phyloP scores from a whole-genome alignment of 495 filamentous ascomycete genomes.

The Pseudotulostoma volvatum region DNA sequence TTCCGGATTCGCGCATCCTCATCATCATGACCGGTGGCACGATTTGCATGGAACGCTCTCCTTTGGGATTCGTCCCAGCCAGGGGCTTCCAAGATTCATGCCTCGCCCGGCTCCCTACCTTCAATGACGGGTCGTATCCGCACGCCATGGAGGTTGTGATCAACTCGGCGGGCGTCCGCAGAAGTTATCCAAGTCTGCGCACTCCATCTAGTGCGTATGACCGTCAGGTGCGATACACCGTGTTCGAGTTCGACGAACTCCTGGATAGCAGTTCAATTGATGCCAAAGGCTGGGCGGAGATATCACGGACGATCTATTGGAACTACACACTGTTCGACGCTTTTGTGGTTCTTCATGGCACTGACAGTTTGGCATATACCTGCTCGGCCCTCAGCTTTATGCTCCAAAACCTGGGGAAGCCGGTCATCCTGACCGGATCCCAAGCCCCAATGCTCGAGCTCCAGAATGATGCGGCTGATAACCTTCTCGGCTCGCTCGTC shows the following conservation, averaged over 20 bases:
- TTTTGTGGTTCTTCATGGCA: slow-evolving; percentile 94
- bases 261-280: slow-evolving; percentile 90
- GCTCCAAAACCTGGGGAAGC: slow-evolving; percentile 81
- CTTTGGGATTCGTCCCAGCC: slow-evolving; percentile 51
- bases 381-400: slow-evolving; percentile 89
- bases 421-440: slow-evolving; percentile 78
- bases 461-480: slow-evolving; percentile 92
- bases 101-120: slow-evolving; percentile 67
- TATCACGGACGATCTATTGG: slow-evolving; percentile 47
- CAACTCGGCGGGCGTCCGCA: slow-evolving; percentile 27
- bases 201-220: slow-evolving; percentile 73
- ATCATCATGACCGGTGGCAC: slow-evolving; percentile 93
- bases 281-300: slow-evolving; percentile 76
- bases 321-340: slow-evolving; percentile 90
- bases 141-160: slow-evolving; percentile 36
- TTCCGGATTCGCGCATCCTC: slow-evolving; percentile 61
- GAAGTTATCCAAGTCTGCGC: slow-evolving; percentile 42
- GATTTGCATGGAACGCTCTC: slow-evolving; percentile 76
- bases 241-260: slow-evolving; percentile 72
- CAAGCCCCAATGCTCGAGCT: slow-evolving; percentile 87
- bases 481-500: slow-evolving; percentile 79
- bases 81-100: slow-evolving; percentile 70
- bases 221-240: slow-evolving; percentile 67
- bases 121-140: slow-evolving; percentile 68
- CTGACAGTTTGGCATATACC: slow-evolving; percentile 83